Conservation (phyloP, 2,329 filamentous ascomycete species). For the Aspergillus sp. region DNA sequence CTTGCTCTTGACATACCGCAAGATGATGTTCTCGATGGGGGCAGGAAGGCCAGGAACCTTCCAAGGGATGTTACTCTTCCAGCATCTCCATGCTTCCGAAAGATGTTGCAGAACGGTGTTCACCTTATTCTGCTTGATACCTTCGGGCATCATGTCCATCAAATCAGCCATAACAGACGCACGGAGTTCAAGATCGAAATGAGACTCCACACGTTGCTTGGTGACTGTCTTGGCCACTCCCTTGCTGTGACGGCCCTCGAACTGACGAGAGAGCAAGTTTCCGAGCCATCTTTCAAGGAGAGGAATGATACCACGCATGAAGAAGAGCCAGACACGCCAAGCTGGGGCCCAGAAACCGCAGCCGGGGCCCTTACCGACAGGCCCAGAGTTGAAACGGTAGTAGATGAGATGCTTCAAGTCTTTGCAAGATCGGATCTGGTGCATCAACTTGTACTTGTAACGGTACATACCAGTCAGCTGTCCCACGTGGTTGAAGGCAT, state of each 20-base stretch:
- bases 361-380: constrained; percentile 94
- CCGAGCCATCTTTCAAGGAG: constrained; percentile 96
- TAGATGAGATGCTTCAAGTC: constrained; percentile 99
- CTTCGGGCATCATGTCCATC: constrained; percentile 99
- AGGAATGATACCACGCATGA: constrained; percentile 97
- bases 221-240: constrained; percentile 98
- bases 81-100: constrained; percentile 97
- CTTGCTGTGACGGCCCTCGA: constrained; percentile 97
- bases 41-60: constrained; percentile 96
- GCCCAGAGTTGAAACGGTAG: constrained; percentile 95
- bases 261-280: constrained; percentile 93
- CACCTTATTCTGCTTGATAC: constrained; percentile 99
- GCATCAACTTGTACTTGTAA: constrained; percentile 99
- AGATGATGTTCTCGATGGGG: constrained; percentile 97
- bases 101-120: constrained; percentile 96
- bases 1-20: constrained; percentile 98
- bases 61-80: constrained; percentile 99
- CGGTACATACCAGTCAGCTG: constrained; percentile 99
- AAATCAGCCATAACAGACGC: constrained; percentile 98
- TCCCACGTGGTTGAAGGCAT: constrained; percentile 98
- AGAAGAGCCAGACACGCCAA: constrained; percentile 98
- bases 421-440: constrained; percentile 98
- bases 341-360: constrained; percentile 99
- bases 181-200: constrained; percentile 94
- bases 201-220: constrained; percentile 97